These are phyloP conservation scores for Penicillium frequentans DNA, from an alignment of 2,329 filamentous ascomycete species.

Conservation along the genomic window DNA sequence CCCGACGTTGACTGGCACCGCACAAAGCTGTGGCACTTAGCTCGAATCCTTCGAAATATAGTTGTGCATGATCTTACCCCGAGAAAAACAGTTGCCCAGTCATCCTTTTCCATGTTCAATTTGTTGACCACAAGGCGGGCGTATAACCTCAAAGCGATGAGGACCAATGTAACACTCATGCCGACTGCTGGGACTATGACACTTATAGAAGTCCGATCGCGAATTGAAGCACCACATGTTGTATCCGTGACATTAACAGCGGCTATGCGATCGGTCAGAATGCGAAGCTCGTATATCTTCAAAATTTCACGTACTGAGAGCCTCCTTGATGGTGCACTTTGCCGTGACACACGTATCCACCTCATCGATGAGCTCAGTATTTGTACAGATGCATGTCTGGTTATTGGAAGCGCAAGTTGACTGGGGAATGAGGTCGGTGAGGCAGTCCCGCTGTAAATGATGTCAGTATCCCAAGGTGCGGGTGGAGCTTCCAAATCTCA, in stretches of 20 bases:
- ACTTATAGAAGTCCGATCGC: slow-evolving; percentile 2
- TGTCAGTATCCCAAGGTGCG: not conserved
- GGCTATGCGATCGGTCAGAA: not conserved
- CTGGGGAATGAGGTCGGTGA: not conserved
- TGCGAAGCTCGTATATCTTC: not conserved
- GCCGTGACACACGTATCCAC: not conserved
- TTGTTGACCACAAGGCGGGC: slow-evolving; percentile 1
- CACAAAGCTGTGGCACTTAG: not conserved
- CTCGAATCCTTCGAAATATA: not conserved
- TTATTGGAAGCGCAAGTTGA: slow-evolving; percentile 4
- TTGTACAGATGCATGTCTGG: slow-evolving; percentile 7
- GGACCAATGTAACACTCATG: not conserved
- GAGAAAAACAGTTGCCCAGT: slow-evolving; percentile 4
- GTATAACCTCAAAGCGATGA: slow-evolving; percentile 6
- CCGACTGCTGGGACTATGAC: slow-evolving; percentile 2
- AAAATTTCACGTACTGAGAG: not conserved
- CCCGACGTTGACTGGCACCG: not conserved
- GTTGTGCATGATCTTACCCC: not conserved
- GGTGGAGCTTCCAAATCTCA: not conserved
- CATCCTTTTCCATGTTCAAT: slow-evolving; percentile 1
- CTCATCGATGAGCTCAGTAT: not conserved
- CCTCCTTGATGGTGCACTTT: not conserved
- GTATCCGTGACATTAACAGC: slow-evolving; percentile 4
- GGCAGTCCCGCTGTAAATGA: not conserved
- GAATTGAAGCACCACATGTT: not conserved